A percentile compares a stretch with the other conserved stretches of the same genome.
Evolutionary conservation across 2,329 filamentous ascomycete genomes (phyloP).

Genomic region (Botrytis elliptica): DNA sequence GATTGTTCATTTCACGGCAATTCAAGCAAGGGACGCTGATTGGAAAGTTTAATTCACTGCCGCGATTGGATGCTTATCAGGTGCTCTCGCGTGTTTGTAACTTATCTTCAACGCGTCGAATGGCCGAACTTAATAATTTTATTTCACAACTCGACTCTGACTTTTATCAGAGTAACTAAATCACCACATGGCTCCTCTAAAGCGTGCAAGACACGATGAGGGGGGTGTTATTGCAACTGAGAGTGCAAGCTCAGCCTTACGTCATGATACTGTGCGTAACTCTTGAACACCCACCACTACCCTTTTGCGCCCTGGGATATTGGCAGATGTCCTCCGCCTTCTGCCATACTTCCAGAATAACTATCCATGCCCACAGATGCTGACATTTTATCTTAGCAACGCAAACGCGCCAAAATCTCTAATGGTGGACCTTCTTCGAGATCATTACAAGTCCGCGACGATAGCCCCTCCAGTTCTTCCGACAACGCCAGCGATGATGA

Average conservation of each 20-base stretch:
- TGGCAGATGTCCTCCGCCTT: neutral
- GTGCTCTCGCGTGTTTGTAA: neutral
- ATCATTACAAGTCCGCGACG: constrained; percentile 24
- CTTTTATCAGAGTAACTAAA: neutral
- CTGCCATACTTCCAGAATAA: neutral
- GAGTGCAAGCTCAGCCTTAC: constrained; percentile 35
- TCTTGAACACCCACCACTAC: neutral
- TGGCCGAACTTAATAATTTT: neutral
- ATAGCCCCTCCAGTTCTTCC: constrained; percentile 28
- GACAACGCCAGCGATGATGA: constrained; percentile 38
- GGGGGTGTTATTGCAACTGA: constrained; percentile 39
- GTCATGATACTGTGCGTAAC: constrained; percentile 22
- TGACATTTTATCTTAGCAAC: constrained; percentile 36
- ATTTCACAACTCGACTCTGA: neutral
- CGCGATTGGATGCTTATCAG: constrained; percentile 4
- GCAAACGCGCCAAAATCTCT: constrained; percentile 45
- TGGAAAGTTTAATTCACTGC: neutral
- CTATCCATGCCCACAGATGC: neutral
- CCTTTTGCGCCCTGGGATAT: neutral
- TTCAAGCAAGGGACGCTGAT: neutral
- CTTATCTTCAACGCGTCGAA: neutral
- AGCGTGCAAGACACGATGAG: constrained; percentile 41
- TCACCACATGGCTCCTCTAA: constrained; percentile 43
- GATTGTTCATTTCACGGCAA: neutral
- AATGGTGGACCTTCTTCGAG: constrained; percentile 26